Evolutionary conservation across 2,329 filamentous ascomycete genomes (phyloP).

Genomic region (Alternaria sp.): DNA sequence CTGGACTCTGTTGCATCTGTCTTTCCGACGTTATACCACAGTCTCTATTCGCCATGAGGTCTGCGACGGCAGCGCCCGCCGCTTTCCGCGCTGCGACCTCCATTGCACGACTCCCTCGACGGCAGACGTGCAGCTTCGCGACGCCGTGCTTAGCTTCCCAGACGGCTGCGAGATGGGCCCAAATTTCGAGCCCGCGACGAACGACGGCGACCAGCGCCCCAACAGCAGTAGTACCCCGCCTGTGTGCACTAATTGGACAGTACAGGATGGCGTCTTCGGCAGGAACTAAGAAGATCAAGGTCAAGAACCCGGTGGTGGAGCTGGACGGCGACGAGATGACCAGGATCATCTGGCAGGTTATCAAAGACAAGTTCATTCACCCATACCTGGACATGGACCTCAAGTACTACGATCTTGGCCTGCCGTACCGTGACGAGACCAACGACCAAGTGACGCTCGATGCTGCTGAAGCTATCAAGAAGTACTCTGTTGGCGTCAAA

Average conservation of each 20-base stretch:
- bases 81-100: conserved; percentile 37
- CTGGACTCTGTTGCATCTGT: conserved; percentile 20
- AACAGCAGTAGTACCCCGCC: conserved; percentile 11
- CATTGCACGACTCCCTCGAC: conserved; percentile 32
- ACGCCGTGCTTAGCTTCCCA: conserved; percentile 41
- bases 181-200: conserved; percentile 28
- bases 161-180: conserved; percentile 36
- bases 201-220: conserved; percentile 22
- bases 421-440: conserved; percentile 94
- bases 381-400: conserved; percentile 97
- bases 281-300: conserved; percentile 99
- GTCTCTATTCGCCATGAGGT: conserved; percentile 40
- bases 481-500: conserved; percentile 98
- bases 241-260: conserved; percentile 27
- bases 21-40: conserved; percentile 42
- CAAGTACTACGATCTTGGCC: conserved; percentile 96
- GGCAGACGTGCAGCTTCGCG: conserved; percentile 41
- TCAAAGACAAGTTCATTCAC: conserved; percentile 98
- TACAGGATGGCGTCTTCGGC: conserved; percentile 53
- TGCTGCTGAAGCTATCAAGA: conserved; percentile 96
- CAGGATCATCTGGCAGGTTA: conserved; percentile 97
- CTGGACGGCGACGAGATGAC: conserved; percentile 97
- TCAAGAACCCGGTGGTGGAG: conserved; percentile 98
- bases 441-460: conserved; percentile 95
- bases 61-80: conserved; percentile 39